Percentiles rank a stretch among this genome's conserved stretches.
phyloP scores from a whole-genome alignment of 2,329 filamentous ascomycete genomes.

The Hypocrella siamensis region DNA sequence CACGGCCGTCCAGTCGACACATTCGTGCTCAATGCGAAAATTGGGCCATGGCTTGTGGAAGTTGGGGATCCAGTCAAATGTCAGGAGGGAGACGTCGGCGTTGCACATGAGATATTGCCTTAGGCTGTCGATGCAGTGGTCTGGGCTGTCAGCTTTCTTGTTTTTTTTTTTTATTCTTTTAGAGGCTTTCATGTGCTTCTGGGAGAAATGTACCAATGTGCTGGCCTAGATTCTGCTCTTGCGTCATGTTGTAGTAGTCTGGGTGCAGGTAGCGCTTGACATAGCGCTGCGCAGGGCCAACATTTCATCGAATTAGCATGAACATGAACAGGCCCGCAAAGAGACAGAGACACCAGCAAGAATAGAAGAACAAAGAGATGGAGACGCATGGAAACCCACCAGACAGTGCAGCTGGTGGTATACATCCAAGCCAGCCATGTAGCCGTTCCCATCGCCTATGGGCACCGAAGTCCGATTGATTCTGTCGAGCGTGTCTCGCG shows the following conservation, averaged over 20 bases:
- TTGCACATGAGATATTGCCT: constrained; percentile 4
- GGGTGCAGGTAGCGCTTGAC: constrained; percentile 2
- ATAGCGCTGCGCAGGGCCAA: background rate
- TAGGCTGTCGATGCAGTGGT: constrained; percentile 3
- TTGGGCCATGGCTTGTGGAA: constrained; percentile 4
- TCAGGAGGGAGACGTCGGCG: constrained; percentile 2
- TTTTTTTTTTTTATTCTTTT: background rate
- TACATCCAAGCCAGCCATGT: constrained; percentile 3
- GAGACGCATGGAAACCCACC: too few species aligned
- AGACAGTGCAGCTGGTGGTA: constrained; percentile 4
- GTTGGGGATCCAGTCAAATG: constrained; percentile 4
- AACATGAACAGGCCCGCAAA: too few species aligned
- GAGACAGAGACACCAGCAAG: too few species aligned
- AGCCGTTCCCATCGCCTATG: constrained; percentile 1
- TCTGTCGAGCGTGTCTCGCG: constrained; percentile 1
- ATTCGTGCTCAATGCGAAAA: constrained; percentile 3
- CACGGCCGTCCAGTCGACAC: constrained; percentile 2
- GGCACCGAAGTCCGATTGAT: constrained; percentile 4
- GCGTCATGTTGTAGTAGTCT: constrained; percentile 4
- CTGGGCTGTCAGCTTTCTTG: background rate
- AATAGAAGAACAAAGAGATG: too few species aligned
- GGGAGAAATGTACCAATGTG: constrained; percentile 2
- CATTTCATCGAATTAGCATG: background rate
- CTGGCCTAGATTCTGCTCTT: constrained; percentile 3
- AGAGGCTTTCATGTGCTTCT: too few species aligned